Evolutionary conservation across 257 asterid species (phyloP).

Genomic region (Ophiorrhiza pumila): DNA sequence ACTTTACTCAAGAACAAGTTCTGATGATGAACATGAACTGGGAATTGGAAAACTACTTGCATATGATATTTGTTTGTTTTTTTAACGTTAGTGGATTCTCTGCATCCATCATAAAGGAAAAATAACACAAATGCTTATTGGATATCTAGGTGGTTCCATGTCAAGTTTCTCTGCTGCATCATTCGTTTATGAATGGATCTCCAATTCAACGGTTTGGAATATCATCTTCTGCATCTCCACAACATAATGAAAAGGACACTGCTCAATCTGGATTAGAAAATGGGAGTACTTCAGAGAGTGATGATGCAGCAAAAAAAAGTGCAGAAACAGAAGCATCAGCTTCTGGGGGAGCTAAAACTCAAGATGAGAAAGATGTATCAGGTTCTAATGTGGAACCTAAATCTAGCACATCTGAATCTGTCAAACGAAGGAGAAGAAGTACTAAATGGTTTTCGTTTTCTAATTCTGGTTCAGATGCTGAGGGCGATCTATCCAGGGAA

Average conservation of each 20-base stretch:
- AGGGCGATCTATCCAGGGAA: slow-evolving; percentile 58
- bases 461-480: slow-evolving; percentile 51
- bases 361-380: slow-evolving; percentile 45
- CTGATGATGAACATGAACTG: neutral
- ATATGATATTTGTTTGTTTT: neutral
- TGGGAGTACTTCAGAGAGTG: slow-evolving; percentile 25
- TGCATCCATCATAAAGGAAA: neutral
- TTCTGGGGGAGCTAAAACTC: slow-evolving; percentile 22
- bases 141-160: slow-evolving; percentile 35
- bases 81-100: neutral
- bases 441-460: slow-evolving; percentile 45
- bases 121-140: neutral
- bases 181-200: slow-evolving; percentile 31
- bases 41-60: neutral
- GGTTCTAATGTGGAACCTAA: slow-evolving; percentile 40
- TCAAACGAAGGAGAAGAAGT: slow-evolving; percentile 29
- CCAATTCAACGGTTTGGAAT: slow-evolving; percentile 42
- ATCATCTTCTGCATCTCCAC: slow-evolving; percentile 62
- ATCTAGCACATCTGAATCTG: slow-evolving; percentile 19
- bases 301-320: slow-evolving; percentile 23
- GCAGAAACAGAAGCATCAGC: slow-evolving; percentile 38
- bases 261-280: slow-evolving; percentile 36
- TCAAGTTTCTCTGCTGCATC: slow-evolving; percentile 33
- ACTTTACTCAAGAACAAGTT: neutral
- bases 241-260: slow-evolving; percentile 41